Conservation (phyloP, 2,329 filamentous ascomycete species). For the Ceratocystis harringtonii region DNA sequence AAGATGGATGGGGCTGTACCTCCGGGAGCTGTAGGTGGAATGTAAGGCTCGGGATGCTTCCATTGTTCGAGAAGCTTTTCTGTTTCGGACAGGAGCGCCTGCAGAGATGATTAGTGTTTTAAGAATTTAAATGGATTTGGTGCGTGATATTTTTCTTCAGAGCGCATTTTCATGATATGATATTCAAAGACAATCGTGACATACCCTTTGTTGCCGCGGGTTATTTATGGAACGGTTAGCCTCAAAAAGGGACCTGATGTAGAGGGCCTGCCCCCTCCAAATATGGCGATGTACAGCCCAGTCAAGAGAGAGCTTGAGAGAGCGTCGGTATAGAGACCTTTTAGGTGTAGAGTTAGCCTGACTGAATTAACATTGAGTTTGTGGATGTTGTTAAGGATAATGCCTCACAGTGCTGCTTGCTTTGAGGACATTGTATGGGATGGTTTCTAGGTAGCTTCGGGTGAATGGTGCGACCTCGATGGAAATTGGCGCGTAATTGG, state of each 20-base stretch:
- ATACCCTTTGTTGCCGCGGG: conserved; percentile 71
- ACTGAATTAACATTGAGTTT: background rate
- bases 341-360: background rate
- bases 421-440: conserved; percentile 29
- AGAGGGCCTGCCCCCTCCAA: conserved; percentile 91
- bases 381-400: background rate
- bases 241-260: conserved; percentile 90
- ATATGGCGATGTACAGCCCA: conserved; percentile 87
- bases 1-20: conserved; percentile 38
- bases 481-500: background rate
- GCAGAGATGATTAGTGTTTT: background rate
- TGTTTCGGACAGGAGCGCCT: conserved; percentile 77
- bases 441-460: background rate
- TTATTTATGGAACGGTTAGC: conserved; percentile 76
- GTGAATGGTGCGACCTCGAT: too few species aligned
- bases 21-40: conserved; percentile 78
- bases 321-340: conserved; percentile 74
- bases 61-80: conserved; percentile 78
- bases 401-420: conserved; percentile 37
- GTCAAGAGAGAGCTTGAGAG: conserved; percentile 82
- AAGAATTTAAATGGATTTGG: background rate
- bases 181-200: conserved; percentile 18
- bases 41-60: conserved; percentile 96
- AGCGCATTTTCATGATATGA: background rate
- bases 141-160: background rate